Percentiles rank a stretch among this genome's conserved stretches.
phyloP scores from a whole-genome alignment of 2,329 filamentous ascomycete genomes.

The Trichophyton mentagrophytes region DNA sequence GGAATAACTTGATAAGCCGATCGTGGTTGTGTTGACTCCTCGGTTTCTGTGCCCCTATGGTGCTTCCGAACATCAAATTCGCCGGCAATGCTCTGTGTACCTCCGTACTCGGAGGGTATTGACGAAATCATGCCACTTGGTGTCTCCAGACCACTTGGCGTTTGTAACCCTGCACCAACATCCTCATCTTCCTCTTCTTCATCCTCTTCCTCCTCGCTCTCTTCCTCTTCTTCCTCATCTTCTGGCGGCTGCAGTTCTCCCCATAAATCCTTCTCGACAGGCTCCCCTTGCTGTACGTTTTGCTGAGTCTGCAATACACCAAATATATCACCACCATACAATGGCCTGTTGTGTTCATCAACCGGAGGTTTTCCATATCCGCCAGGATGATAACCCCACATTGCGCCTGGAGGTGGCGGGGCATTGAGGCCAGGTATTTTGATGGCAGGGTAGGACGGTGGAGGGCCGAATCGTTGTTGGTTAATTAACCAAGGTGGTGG shows the following conservation, averaged over 20 bases:
- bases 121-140: constrained; percentile 68
- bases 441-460: constrained; percentile 87
- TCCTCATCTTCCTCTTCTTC: constrained; percentile 54
- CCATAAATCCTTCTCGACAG: constrained; percentile 79
- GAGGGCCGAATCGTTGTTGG: constrained; percentile 84
- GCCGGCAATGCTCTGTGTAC: constrained; percentile 63
- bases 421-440: constrained; percentile 92
- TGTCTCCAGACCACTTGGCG: constrained; percentile 65
- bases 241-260: constrained; percentile 75
- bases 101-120: constrained; percentile 65
- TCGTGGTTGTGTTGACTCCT: constrained; percentile 60
- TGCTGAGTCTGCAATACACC: constrained; percentile 56
- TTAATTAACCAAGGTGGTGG: constrained; percentile 97
- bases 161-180: constrained; percentile 53
- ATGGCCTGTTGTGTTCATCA: constrained; percentile 79
- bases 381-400: constrained; percentile 91
- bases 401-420: constrained; percentile 72
- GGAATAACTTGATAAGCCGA: constrained; percentile 82
- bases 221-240: constrained; percentile 53
- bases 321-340: constrained; percentile 92
- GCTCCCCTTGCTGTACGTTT: constrained; percentile 55
- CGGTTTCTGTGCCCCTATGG: constrained; percentile 73
- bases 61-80: constrained; percentile 88
- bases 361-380: constrained; percentile 93
- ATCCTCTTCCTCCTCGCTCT: constrained; percentile 58